A percentile compares a stretch with the other conserved stretches of the same genome.
These are phyloP conservation scores for Fusarium tupiense DNA, from an alignment of 2,329 filamentous ascomycete genomes.

Conservation along the genomic window DNA sequence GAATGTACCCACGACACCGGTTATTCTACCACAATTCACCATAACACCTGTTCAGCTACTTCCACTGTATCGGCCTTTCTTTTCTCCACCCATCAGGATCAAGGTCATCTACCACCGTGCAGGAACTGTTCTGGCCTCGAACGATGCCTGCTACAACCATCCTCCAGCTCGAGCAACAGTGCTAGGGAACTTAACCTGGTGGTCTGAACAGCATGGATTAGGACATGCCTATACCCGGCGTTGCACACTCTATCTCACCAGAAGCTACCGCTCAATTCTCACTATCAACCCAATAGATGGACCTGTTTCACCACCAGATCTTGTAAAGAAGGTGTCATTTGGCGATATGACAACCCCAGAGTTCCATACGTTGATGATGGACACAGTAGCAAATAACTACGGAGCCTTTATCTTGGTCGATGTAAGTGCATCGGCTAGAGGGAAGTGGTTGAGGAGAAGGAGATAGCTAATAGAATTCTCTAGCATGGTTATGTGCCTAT, in stretches of 20 bases:
- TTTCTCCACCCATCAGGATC: slow-evolving; percentile 13
- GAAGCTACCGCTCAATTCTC: slow-evolving; percentile 6
- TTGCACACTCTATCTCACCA: slow-evolving; percentile 29
- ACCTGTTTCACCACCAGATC: slow-evolving; percentile 29
- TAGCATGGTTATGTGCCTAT: slow-evolving; percentile 14
- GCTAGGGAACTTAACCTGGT: slow-evolving; percentile 22
- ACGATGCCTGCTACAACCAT: slow-evolving; percentile 25
- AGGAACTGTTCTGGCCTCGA: slow-evolving; percentile 19
- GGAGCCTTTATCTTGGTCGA: slow-evolving; percentile 42
- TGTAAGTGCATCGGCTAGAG: slow-evolving; percentile 7
- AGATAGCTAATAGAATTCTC: not conserved
- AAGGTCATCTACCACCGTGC: slow-evolving; percentile 34
- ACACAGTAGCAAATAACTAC: slow-evolving; percentile 5
- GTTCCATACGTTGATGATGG: slow-evolving; percentile 37
- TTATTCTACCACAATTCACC: not conserved
- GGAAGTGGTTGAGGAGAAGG: not conserved
- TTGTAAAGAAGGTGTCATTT: slow-evolving; percentile 45
- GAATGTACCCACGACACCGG: not conserved
- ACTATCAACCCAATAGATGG: slow-evolving; percentile 9
- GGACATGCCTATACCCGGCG: slow-evolving; percentile 25
- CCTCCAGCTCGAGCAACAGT: slow-evolving; percentile 26
- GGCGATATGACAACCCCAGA: slow-evolving; percentile 39
- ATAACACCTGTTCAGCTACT: not conserved
- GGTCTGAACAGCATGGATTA: slow-evolving; percentile 18
- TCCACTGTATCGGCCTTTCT: not conserved